Conservation (phyloP, 495 filamentous ascomycete species). For the Penicillium canescens region DNA sequence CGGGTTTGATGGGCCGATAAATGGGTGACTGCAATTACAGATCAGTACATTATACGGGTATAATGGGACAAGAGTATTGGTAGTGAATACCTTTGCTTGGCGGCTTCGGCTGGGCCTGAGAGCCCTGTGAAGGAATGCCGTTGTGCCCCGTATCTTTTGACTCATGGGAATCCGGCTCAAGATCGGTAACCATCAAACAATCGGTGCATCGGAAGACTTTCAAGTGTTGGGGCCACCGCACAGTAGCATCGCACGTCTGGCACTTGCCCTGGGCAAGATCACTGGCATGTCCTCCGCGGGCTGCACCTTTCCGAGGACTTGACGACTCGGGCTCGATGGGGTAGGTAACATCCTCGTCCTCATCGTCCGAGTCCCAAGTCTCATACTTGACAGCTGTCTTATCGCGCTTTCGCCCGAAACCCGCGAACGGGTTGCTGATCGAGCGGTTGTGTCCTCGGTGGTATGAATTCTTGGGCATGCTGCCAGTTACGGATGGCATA, state of each 20-base stretch:
- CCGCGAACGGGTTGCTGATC: conserved; percentile 72
- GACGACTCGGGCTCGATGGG: conserved; percentile 24
- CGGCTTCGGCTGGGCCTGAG: conserved; percentile 1
- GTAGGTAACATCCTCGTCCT: conserved; percentile 40
- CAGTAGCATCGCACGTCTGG: conserved; percentile 76
- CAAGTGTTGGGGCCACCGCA: conserved; percentile 80
- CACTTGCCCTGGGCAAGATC: conserved; percentile 69
- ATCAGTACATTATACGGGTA: conserved; percentile 5
- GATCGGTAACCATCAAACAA: conserved; percentile 85
- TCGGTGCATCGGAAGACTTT: conserved; percentile 79
- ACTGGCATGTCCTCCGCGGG: conserved; percentile 27
- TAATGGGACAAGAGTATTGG: background rate
- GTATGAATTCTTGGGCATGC: conserved; percentile 20
- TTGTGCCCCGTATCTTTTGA: conserved; percentile 13
- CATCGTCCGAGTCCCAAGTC: conserved; percentile 42
- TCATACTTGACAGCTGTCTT: conserved; percentile 28
- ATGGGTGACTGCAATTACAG: conserved; percentile 24
- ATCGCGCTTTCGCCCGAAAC: conserved; percentile 51
- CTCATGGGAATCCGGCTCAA: conserved; percentile 51
- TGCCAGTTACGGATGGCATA: conserved; percentile 24
- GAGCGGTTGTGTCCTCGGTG: conserved; percentile 62
- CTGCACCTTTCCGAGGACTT: conserved; percentile 35
- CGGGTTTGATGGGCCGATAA: conserved; percentile 51
- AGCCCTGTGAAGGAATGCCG: background rate
- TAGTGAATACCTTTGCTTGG: conserved; percentile 3